Conservation (phyloP, 805 yeast species). For the Cephaloascus albidus region DNA sequence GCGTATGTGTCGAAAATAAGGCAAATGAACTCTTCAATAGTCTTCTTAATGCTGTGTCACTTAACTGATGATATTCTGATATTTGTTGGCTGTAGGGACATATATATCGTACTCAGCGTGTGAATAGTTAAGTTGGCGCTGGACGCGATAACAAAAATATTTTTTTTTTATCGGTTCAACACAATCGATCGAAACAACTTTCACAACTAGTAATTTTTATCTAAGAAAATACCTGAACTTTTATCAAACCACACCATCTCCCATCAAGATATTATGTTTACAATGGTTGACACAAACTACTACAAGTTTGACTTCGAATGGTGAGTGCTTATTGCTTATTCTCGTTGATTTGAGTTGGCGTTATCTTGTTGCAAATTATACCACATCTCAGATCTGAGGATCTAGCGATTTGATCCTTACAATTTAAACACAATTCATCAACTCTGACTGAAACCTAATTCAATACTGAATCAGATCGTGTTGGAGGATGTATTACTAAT, state of each 20-base stretch:
- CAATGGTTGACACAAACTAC: conserved; percentile 1
- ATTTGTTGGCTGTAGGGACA: neutral
- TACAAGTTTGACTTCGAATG: conserved; percentile 7
- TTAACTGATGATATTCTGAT: neutral
- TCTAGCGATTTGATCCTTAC: neutral
- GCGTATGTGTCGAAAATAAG: neutral
- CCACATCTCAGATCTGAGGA: neutral
- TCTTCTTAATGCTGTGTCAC: neutral
- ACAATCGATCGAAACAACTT: too few species aligned
- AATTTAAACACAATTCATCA: neutral
- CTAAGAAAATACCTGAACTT: too few species aligned
- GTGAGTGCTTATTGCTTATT: conserved; percentile 3
- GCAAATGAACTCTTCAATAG: neutral
- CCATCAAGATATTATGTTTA: too few species aligned
- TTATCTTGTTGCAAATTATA: neutral
- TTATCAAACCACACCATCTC: too few species aligned
- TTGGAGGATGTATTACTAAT: neutral
- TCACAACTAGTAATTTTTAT: too few species aligned
- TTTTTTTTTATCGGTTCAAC: too few species aligned
- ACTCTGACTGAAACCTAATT: neutral
- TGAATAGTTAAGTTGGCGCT: neutral
- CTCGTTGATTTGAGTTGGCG: neutral
- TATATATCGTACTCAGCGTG: neutral
- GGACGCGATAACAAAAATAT: neutral
- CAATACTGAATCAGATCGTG: neutral